These are phyloP conservation scores for Globisporangium okanoganense DNA, from an alignment of 352 stramenopile genomes.

Conservation along the genomic window DNA sequence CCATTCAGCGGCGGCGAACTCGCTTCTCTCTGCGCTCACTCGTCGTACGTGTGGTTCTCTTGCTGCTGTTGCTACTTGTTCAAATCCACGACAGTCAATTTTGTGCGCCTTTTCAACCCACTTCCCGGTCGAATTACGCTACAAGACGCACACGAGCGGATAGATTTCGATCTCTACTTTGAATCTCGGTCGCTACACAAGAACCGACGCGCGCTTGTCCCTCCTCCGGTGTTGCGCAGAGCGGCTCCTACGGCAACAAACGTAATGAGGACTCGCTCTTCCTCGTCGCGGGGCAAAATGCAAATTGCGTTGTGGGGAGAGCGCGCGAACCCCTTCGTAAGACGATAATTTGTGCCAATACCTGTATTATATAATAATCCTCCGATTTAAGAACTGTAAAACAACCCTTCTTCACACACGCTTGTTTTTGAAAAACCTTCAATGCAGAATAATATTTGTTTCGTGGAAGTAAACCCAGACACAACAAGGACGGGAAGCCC, in stretches of 20 bases:
- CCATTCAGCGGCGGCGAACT: conserved; percentile 5
- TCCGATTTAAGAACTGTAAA: background rate
- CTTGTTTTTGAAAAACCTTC: background rate
- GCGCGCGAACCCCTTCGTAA: background rate
- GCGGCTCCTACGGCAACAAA: background rate
- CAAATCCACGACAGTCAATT: background rate
- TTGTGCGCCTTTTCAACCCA: background rate
- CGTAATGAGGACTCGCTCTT: background rate
- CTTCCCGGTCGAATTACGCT: background rate
- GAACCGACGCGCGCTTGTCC: background rate
- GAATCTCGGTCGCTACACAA: background rate
- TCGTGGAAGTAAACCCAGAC: too few relatives aligned
- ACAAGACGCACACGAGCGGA: background rate
- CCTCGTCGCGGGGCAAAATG: background rate
- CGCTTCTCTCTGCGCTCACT: background rate
- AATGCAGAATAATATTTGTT: background rate
- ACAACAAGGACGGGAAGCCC: too few relatives aligned
- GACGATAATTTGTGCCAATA: background rate
- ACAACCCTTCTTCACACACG: background rate
- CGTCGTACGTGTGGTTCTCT: background rate
- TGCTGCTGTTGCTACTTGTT: background rate
- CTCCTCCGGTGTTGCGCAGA: background rate
- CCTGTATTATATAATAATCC: background rate
- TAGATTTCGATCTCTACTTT: conserved; percentile 1
- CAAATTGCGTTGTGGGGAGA: background rate